A percentile compares a stretch with the other conserved stretches of the same genome.
Evolutionary conservation across 2,329 filamentous ascomycete genomes (phyloP).

Genomic region (Cercospora brassicicola): DNA sequence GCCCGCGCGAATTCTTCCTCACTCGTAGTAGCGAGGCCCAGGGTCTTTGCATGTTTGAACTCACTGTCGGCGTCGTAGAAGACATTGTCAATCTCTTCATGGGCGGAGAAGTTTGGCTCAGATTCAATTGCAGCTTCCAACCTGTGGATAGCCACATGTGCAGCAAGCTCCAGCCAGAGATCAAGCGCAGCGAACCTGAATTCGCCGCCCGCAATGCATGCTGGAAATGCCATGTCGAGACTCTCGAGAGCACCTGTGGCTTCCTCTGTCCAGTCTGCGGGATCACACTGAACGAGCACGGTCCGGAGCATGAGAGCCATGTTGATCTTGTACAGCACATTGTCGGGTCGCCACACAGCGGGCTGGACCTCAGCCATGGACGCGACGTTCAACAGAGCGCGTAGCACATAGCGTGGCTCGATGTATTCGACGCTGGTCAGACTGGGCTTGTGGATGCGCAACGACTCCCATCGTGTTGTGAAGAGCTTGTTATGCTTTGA

Average conservation of each 20-base stretch:
- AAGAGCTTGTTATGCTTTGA: slow-evolving; percentile 45
- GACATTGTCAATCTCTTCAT: slow-evolving; percentile 23
- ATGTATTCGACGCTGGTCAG: slow-evolving; percentile 47
- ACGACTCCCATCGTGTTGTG: slow-evolving; percentile 36
- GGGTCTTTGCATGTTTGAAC: slow-evolving; percentile 19
- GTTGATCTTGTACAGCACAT: slow-evolving; percentile 49
- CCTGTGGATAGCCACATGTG: slow-evolving; percentile 32
- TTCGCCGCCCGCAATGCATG: slow-evolving; percentile 28
- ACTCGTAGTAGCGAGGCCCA: slow-evolving; percentile 13
- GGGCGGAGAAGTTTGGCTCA: slow-evolving; percentile 26
- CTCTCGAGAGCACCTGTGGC: slow-evolving; percentile 32
- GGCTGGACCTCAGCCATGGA: slow-evolving; percentile 26
- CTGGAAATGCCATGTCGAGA: slow-evolving; percentile 29
- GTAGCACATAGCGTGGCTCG: slow-evolving; percentile 42
- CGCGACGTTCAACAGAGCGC: slow-evolving; percentile 42
- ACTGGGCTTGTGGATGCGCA: slow-evolving; percentile 40
- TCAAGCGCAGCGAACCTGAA: slow-evolving; percentile 24
- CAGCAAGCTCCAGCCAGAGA: slow-evolving; percentile 31
- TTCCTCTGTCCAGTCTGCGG: slow-evolving; percentile 32
- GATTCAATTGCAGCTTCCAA: slow-evolving; percentile 22
- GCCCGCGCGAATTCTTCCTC: slow-evolving; percentile 20
- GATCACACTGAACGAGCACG: slow-evolving; percentile 37
- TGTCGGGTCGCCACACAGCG: slow-evolving; percentile 43
- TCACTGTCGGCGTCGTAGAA: slow-evolving; percentile 32
- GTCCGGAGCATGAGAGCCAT: slow-evolving; percentile 45